Conservation (phyloP, 306 rosid species). For the Pyrus betulifolia region DNA sequence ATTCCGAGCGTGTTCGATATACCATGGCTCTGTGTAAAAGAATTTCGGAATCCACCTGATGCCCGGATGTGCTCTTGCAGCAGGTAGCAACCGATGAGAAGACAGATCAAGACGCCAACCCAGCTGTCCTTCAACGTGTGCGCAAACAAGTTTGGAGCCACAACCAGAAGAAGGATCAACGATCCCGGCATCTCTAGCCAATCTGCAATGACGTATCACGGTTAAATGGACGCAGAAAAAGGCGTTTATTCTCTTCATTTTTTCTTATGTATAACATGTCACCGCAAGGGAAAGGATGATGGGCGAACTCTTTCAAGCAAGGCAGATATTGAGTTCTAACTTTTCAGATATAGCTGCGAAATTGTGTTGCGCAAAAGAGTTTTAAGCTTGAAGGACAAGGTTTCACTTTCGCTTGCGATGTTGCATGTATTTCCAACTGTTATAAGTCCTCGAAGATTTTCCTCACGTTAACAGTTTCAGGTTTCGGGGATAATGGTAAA, state of each 20-base stretch:
- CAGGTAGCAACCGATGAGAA: conserved; percentile 69
- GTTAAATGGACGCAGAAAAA: neutral
- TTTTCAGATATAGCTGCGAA: too few species aligned
- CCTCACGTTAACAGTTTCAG: too few species aligned
- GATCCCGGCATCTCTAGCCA: conserved; percentile 85
- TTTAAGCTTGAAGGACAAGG: too few species aligned
- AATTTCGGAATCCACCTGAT: conserved; percentile 81
- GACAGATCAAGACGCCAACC: conserved; percentile 53
- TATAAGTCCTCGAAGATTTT: too few species aligned
- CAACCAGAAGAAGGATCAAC: conserved; percentile 68
- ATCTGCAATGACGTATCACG: conserved; percentile 30
- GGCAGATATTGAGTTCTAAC: too few species aligned
- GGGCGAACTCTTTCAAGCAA: too few species aligned
- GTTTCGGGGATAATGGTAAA: too few species aligned
- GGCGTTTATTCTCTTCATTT: neutral
- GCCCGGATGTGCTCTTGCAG: conserved; percentile 88
- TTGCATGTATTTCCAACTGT: too few species aligned
- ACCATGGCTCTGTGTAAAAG: conserved; percentile 75
- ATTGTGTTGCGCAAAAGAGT: too few species aligned
- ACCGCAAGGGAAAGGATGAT: too few species aligned
- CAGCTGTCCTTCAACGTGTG: conserved; percentile 44
- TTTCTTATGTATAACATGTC: neutral
- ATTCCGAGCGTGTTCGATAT: conserved; percentile 82
- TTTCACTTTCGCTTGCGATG: too few species aligned
- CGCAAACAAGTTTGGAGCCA: conserved; percentile 63